Base-by-base conservation (phyloP, 2,329 filamentous ascomycete genomes). In the Alternaria brassicicola region DNA sequence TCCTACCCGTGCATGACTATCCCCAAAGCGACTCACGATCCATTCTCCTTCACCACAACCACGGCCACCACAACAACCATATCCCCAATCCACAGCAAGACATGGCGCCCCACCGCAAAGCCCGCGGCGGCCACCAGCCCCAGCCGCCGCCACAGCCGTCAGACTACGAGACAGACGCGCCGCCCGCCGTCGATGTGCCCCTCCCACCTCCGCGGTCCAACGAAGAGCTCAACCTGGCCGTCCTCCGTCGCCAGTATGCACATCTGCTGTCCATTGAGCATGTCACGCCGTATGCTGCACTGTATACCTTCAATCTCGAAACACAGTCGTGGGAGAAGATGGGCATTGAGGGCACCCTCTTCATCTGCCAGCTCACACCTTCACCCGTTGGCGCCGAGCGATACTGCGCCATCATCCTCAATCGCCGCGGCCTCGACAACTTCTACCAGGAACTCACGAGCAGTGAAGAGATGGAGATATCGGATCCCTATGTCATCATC, bases 321-420 rank as follows among this genome's bases (percentile, higher is more conserved):
- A 83, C 86, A 3, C 81, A 85, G 51, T 79, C 82, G 59, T 98
- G 95, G 95, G 90, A 95, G 74, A 96, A 96, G 81, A 86, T 86
- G 43, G 90, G 89, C 55, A 85, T 93, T 10, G 93, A 97, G 78
- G 95, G 95, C 36, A 91, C 92, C 12, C 82, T 98, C 64, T 99
- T 98, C 76, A 86, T 98, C 52, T 96, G 91, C 81, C 85, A 90
- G 63, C 79, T 88, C 15, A 65, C 66, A 2, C 70, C 73, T 6
- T 69, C 66, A 4, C 58, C 86, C 52, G 58, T 64, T 9, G 73
- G 70, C 45, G 62, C 66, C 13, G 72, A 79, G 43, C 75, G 80
- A 23, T 83, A 79, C 66, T 75, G 73, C 47, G 78, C 80, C 23
- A 70, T 82, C 50, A 80, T 84, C 10, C 66, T 83, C 46, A 83